Evolutionary conservation across 2,329 filamentous ascomycete genomes (phyloP).

Genomic region (Aureobasidium subglaciale): DNA sequence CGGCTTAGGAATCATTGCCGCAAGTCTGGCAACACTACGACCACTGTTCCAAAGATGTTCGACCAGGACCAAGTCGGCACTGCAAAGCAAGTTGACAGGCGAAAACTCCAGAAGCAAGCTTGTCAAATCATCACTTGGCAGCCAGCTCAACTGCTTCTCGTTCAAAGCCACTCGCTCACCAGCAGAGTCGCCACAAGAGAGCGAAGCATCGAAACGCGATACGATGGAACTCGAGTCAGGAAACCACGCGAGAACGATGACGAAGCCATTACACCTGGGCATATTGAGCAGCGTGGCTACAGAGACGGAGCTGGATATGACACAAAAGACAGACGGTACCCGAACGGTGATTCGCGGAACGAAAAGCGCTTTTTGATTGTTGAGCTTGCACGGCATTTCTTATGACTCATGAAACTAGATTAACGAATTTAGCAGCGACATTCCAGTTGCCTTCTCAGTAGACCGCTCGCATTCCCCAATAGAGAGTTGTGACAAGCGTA

Average conservation of each 20-base stretch:
- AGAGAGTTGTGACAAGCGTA: background rate
- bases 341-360: background rate
- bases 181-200: background rate
- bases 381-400: background rate
- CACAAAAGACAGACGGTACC: background rate
- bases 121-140: background rate
- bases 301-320: background rate
- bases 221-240: background rate
- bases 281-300: background rate
- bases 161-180: background rate
- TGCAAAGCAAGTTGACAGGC: background rate
- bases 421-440: background rate
- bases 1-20: constrained; percentile 28
- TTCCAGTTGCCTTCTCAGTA: background rate
- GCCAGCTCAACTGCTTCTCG: background rate
- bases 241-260: background rate
- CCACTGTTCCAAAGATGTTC: constrained; percentile 25
- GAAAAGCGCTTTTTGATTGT: background rate
- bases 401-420: background rate
- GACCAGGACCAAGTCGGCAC: background rate
- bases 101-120: background rate
- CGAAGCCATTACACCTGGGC: background rate
- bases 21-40: constrained; percentile 27
- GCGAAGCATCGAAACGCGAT: background rate
- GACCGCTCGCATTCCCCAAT: background rate